Evolutionary conservation across 345 rosid genomes (phyloP).

Genomic region (Rhodamnia argentea): DNA sequence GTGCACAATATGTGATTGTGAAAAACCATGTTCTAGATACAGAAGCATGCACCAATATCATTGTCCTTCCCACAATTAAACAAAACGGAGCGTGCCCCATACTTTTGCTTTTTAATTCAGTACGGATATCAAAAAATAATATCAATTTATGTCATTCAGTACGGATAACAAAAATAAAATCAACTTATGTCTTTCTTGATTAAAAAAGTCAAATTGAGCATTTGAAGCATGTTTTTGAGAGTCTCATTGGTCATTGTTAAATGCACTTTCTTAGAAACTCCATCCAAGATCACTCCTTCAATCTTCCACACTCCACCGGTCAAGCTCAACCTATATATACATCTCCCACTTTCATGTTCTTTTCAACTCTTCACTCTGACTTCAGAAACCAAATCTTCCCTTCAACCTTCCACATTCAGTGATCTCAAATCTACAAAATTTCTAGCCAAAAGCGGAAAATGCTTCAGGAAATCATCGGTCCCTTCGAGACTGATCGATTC

Average conservation of each 20-base stretch:
- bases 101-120: not conserved
- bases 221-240: no score
- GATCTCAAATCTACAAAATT: not conserved
- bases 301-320: not conserved
- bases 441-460: not conserved
- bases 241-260: no score
- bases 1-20: not conserved
- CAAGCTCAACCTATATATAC: not conserved
- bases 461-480: not conserved
- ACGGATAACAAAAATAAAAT: no score
- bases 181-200: not conserved
- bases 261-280: no score
- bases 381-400: not conserved
- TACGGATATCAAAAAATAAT: not conserved
- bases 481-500: not conserved
- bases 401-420: not conserved
- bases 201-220: no score
- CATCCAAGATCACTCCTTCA: no score
- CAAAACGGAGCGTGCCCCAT: not conserved
- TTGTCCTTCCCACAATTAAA: not conserved
- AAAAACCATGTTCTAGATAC: not conserved
- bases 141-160: no score
- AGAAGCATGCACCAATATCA: not conserved
- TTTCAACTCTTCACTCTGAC: not conserved
- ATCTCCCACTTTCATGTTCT: not conserved